Conservation (phyloP, 345 rosid species). For the Brassica juncea region DNA sequence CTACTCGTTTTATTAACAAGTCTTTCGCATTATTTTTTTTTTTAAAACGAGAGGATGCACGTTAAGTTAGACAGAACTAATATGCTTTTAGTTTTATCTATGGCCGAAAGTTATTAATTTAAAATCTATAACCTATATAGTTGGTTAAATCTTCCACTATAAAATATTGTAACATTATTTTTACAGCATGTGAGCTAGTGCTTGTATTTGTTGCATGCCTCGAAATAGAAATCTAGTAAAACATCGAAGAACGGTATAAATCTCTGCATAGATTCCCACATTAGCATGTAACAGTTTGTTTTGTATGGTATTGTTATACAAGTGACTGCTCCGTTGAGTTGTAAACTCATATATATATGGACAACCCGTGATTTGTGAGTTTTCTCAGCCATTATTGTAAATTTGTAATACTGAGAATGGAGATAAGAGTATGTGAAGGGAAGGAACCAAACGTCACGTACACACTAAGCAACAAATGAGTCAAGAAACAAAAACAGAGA, state of each 20-base stretch:
- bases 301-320: background rate
- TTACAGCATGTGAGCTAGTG: constrained; percentile 3
- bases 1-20: background rate
- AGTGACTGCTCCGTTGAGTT: background rate
- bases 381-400: background rate
- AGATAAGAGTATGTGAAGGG: constrained; percentile 20
- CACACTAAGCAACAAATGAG: constrained; percentile 46
- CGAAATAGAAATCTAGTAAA: background rate
- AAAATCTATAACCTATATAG: background rate
- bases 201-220: constrained; percentile 21
- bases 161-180: background rate
- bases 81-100: background rate
- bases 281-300: background rate
- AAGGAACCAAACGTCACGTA: constrained; percentile 38
- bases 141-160: constrained; percentile 23
- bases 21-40: background rate
- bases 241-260: background rate
- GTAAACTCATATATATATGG: background rate
- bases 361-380: background rate
- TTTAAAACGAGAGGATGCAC: background rate
- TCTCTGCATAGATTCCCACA: background rate
- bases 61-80: background rate
- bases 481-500: constrained; percentile 32
- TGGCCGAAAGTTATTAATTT: constrained; percentile 20
- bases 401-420: background rate